phyloP scores from a whole-genome alignment of 169 alveolate species.

The Theileria parva region DNA sequence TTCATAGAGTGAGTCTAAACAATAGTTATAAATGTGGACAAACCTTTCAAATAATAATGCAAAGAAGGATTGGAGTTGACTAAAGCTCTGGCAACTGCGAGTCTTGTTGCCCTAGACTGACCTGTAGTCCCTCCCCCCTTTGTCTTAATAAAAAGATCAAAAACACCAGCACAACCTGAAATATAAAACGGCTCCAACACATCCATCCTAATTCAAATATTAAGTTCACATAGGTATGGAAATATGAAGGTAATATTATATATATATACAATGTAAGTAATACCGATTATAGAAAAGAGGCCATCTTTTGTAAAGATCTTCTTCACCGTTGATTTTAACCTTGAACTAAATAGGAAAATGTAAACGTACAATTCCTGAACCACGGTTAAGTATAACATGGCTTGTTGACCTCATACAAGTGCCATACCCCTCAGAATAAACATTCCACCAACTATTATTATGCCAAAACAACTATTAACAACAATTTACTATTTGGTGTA shows the following conservation, averaged over 20 bases:
- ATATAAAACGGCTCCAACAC: slow-evolving; percentile 80
- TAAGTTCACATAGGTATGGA: background rate
- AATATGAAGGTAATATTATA: too few relatives aligned
- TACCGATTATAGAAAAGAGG: slow-evolving; percentile 80
- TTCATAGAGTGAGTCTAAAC: slow-evolving; percentile 75
- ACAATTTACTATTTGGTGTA: slow-evolving; percentile 4
- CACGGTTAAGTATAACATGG: slow-evolving; percentile 75
- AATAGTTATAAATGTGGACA: background rate
- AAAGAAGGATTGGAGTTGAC: slow-evolving; percentile 77
- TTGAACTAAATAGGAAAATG: background rate
- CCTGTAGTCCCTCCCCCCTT: slow-evolving; percentile 86
- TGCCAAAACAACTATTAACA: slow-evolving; percentile 67
- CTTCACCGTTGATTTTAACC: slow-evolving; percentile 77
- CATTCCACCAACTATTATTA: slow-evolving; percentile 75
- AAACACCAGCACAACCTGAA: slow-evolving; percentile 78
- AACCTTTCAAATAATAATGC: slow-evolving; percentile 65
- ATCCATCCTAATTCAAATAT: slow-evolving; percentile 65
- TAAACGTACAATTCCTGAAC: slow-evolving; percentile 72
- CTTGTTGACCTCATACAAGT: slow-evolving; percentile 81
- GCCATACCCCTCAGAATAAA: slow-evolving; percentile 78
- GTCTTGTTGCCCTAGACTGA: slow-evolving; percentile 80
- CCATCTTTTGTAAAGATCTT: slow-evolving; percentile 82
- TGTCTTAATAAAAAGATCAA: slow-evolving; percentile 75
- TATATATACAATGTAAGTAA: background rate
- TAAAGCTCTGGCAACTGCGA: slow-evolving; percentile 83